phyloP scores from a whole-genome alignment of 2,329 filamentous ascomycete genomes.

The Mollisia scopiformis region DNA sequence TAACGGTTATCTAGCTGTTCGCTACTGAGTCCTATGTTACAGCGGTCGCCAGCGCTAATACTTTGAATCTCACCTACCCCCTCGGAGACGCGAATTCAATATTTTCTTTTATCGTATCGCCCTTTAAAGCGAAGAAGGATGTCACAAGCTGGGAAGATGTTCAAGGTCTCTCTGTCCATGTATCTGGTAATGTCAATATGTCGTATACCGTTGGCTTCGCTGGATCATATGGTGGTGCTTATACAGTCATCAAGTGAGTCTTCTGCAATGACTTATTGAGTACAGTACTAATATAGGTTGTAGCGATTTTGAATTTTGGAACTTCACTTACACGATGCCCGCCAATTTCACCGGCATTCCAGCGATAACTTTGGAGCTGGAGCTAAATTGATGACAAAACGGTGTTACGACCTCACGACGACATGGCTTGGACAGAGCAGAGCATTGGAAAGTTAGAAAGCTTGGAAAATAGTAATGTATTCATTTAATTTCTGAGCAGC shows the following conservation, averaged over 20 bases:
- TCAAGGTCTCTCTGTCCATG: conserved; percentile 48
- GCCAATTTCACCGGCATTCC: conserved; percentile 30
- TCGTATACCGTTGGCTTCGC: conserved; percentile 25
- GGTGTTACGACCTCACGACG: background rate
- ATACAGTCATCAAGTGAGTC: conserved; percentile 41
- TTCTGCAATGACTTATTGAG: background rate
- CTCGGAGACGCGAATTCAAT: conserved; percentile 49
- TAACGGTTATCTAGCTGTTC: conserved; percentile 32
- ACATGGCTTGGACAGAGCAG: background rate
- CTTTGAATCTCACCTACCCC: conserved; percentile 56
- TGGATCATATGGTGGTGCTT: conserved; percentile 38
- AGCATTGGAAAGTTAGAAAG: background rate
- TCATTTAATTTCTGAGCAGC: background rate
- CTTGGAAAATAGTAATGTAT: background rate
- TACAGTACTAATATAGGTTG: background rate
- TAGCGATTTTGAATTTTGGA: conserved; percentile 50
- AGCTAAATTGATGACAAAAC: conserved; percentile 19
- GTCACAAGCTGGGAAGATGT: conserved; percentile 51
- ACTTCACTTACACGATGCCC: conserved; percentile 47
- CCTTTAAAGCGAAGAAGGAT: conserved; percentile 47
- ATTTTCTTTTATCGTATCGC: conserved; percentile 54
- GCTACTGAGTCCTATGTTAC: conserved; percentile 45
- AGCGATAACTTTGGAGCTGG: conserved; percentile 22
- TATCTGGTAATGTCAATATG: conserved; percentile 36
- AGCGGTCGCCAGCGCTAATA: conserved; percentile 43